Base-by-base conservation (phyloP, 1,139 yeast genomes). In the Insectozyma bohioensis region DNA sequence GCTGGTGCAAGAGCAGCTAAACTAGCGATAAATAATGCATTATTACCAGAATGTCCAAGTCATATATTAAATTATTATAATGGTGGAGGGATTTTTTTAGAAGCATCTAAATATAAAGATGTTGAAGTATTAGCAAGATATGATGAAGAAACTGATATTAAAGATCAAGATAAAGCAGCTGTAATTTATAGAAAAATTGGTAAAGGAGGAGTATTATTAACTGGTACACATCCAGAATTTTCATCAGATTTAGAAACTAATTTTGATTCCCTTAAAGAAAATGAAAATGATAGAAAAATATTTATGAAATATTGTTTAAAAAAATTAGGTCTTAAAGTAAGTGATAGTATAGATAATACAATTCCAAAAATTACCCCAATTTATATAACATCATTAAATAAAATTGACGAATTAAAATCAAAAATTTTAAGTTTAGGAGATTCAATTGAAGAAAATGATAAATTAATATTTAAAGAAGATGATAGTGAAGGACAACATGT, bases 181-280 rank as follows among this genome's bases (percentile, higher is more conserved):
- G 84, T 78, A 1, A 75, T 92, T 2, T 62, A 74, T 37, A 75
- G 87, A 47, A 64, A 67, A 11, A 75, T 79, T 3, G 96, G 96
- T 1, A 66, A 72, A 30, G 98, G 98, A 2, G 66, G 63, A 23
- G 95, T 81, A 0, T 56, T 92, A 3, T 66, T 92, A n/a, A 68
- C 84, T 3, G 97, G 97, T 0, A 73, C 88, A 0, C 98, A 94
- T 56, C 95, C 97, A 0, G 99, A 94, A 56, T 87, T 81, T 50
- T 67, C 79, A 1, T 9, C 51, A 0, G 43, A 63, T 13, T 67
- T 68, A 33, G 46, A 55, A 1, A 43, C 48, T 0, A 60, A 78
- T 1, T 58, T 76, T 1, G 49, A 61, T 1, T 49, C 46, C 0
- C 55, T 87, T 25, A 49, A 52, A 13, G 61, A 60, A 15, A 53